Conservation (phyloP, 768 basidiomycete genomes). For the Mycena pura region DNA sequence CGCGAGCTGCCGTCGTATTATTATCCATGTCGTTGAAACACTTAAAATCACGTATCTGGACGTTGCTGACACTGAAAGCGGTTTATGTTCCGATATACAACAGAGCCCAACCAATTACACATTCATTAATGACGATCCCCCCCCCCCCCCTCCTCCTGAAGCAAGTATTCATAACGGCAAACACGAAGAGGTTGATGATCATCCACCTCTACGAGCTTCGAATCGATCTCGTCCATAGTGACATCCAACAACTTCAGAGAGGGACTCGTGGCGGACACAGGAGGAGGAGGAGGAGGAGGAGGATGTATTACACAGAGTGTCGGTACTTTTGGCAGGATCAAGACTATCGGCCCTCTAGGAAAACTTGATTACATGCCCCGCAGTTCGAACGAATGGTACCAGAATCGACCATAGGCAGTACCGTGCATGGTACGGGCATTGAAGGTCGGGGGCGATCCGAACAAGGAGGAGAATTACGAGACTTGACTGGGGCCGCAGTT, state of each 20-base stretch:
- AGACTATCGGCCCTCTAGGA: constrained; percentile 22
- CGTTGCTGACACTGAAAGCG: constrained; percentile 42
- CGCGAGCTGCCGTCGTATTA: constrained; percentile 61
- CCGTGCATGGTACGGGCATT: constrained; percentile 21
- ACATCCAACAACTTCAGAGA: no score
- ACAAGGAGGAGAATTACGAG: constrained; percentile 28
- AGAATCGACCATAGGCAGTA: constrained; percentile 26
- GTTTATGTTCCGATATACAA: no score
- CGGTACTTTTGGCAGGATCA: constrained; percentile 30
- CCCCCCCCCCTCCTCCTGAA: constrained; percentile 34
- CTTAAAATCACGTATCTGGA: constrained; percentile 57
- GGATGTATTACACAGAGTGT: no score
- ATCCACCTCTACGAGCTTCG: constrained; percentile 21
- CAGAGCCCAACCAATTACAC: constrained; percentile 39
- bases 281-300: no score
- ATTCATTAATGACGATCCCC: constrained; percentile 38
- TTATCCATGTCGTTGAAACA: constrained; percentile 53
- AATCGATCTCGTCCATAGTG: constrained; percentile 40
- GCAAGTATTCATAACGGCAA: constrained; percentile 4
- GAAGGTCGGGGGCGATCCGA: constrained; percentile 22
- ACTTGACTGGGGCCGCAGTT: constrained; percentile 32
- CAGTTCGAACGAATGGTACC: constrained; percentile 27
- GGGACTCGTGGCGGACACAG: constrained; percentile 11
- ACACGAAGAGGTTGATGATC: constrained; percentile 23
- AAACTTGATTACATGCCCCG: constrained; percentile 22